Conservation (phyloP, 106 monocot species). For the Dendrobium officinale region DNA sequence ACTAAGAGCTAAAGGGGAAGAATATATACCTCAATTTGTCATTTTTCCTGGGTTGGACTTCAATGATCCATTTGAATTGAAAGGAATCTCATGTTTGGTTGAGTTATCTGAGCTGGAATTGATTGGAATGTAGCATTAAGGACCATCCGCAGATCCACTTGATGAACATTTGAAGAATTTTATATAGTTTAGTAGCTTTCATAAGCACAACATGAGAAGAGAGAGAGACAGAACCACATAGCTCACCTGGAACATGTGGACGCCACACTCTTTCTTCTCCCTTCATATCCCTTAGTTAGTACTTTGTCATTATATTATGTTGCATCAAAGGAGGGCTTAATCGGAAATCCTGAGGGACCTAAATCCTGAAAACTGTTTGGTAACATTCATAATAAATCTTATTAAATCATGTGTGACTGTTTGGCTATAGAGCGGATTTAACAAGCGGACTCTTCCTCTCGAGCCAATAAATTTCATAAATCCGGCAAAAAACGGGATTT, state of each 20-base stretch:
- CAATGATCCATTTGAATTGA: neutral
- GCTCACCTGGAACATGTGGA: no score
- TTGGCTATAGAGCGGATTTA: no score
- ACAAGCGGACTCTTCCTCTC: no score
- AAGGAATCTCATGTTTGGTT: neutral
- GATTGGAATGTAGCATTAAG: neutral
- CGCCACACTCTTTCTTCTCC: neutral
- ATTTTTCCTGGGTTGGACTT: no score
- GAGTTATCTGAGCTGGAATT: neutral
- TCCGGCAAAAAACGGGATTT: no score
- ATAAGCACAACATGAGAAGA: no score
- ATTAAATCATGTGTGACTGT: no score
- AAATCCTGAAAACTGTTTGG: no score
- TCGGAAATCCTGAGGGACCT: neutral
- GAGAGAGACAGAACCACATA: no score
- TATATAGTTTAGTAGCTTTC: neutral
- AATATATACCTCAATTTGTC: neutral
- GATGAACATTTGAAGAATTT: neutral
- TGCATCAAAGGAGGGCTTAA: neutral
- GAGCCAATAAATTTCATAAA: no score
- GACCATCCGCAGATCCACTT: neutral
- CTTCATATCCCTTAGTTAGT: neutral
- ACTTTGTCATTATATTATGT: neutral
- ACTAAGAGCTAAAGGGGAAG: neutral
- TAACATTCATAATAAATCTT: no score